Percentiles rank a stretch among this genome's conserved stretches.
These are phyloP conservation scores for Geosmithia flava DNA, from an alignment of 2,329 filamentous ascomycete species.

Conservation along the genomic window DNA sequence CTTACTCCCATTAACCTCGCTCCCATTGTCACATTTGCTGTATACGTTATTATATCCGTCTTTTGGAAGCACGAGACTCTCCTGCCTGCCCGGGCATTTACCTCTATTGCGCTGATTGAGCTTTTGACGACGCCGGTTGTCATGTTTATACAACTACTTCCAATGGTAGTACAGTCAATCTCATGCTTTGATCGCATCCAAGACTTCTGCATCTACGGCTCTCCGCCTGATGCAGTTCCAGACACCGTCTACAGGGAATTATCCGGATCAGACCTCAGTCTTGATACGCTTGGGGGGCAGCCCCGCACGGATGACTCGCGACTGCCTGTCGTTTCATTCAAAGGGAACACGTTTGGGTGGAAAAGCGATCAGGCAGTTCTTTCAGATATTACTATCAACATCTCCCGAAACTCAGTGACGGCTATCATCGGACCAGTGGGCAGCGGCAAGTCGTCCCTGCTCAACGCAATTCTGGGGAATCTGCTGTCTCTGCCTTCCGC, in stretches of 20 bases:
- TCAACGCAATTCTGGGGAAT: conserved; percentile 9
- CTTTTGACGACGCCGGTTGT: neutral
- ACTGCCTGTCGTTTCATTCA: conserved; percentile 7
- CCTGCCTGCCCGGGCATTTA: neutral
- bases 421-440: conserved; percentile 5
- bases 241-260: too few relatives aligned
- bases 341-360: conserved; percentile 11
- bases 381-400: neutral
- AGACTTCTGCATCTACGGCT: neutral
- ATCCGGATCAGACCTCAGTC: too few relatives aligned
- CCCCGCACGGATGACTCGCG: too few relatives aligned
- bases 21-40: conserved; percentile 4
- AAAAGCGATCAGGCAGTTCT: conserved; percentile 4
- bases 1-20: conserved; percentile 4
- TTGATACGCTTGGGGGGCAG: too few relatives aligned
- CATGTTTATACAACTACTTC: neutral
- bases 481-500: too few relatives aligned
- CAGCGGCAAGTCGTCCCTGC: conserved; percentile 8
- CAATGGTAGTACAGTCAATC: neutral
- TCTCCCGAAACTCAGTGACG: neutral
- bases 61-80: neutral
- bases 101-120: neutral
- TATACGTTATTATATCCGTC: conserved; percentile 2
- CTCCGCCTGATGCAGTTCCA: too few relatives aligned
- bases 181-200: neutral